phyloP scores from a whole-genome alignment of 768 basidiomycete species.

The Trametes elegans region DNA sequence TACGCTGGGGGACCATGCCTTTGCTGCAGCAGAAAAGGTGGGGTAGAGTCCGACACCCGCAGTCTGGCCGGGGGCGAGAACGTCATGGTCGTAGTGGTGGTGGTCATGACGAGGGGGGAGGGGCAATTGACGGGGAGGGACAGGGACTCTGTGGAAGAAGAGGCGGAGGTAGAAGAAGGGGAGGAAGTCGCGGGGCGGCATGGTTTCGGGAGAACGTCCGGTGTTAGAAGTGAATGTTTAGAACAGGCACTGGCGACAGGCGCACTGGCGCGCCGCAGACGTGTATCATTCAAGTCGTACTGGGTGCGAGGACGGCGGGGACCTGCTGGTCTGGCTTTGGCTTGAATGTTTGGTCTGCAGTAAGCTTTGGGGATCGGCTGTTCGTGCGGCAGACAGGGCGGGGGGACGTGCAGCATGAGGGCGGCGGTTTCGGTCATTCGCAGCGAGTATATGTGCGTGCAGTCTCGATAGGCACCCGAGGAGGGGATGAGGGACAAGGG shows the following conservation, averaged over 20 bases:
- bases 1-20: conserved; percentile 2
- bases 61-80: not conserved
- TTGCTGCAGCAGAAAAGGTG: conserved; percentile 6
- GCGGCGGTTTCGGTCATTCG: conserved; percentile 4
- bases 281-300: conserved; percentile 10
- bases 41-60: conserved; percentile 6
- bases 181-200: conserved; percentile 11
- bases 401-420: conserved; percentile 5
- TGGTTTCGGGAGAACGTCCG: conserved; percentile 7
- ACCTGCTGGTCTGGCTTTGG: not conserved
- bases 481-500: conserved; percentile 3
- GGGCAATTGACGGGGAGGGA: not conserved
- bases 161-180: conserved; percentile 11
- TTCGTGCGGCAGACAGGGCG: conserved; percentile 4
- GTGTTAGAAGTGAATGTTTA: conserved; percentile 13
- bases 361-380: not conserved
- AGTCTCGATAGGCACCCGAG: not conserved
- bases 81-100: conserved; percentile 11
- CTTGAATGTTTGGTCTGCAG: conserved; percentile 1
- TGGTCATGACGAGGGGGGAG: conserved; percentile 11
- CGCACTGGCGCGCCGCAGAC: conserved; percentile 14
- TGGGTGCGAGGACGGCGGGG: conserved; percentile 11
- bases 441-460: not conserved
- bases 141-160: not conserved
- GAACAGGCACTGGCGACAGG: conserved; percentile 12